Base-by-base conservation (phyloP, 768 basidiomycete genomes). In the Gymnopilus junonius region DNA sequence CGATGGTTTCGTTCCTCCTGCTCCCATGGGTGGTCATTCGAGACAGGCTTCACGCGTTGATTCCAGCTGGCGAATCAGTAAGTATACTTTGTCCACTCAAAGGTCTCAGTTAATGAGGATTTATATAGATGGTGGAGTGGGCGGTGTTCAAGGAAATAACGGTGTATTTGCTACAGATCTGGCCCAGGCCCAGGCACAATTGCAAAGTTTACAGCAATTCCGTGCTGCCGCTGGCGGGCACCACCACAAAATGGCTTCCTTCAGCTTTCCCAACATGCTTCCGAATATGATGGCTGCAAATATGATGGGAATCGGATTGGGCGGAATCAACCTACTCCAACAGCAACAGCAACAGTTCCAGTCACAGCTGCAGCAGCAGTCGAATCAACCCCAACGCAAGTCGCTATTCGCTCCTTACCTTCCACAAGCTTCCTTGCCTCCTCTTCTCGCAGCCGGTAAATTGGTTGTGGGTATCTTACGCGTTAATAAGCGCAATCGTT, bases 351-450 rank as follows among this genome's bases (percentile, higher is more conserved):
- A 93, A 69, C 95, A 93, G 67, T 97, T 97, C 82, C 95, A 95
- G 79, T 91, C 93, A 61, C 96, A 97, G 72, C 83, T 98, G 21
- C 95, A 97, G 72, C 96, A 97, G 72, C 93, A 95, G 76, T 90
- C 90, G 14, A 91, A 78, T 69, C 93, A 95, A 65, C 96, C 95
- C 34, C 95, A 97, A 77, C 91, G 97, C 77, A 99, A 99, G 81
- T 98, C 95, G 46, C 85, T 99, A 39, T 99, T 99, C 74, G 97
- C 97, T 62, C 97, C 97, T 58, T 99, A 99, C 75, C 88, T 99
- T 64, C 97, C 97, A 55, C 96, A 98, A 75, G 97, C 96, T 12
- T 97, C 95, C 46, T 86, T 99, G 39, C 97, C 97, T 25, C 97
- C 97, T 54, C 87, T 99, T 58, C 86, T 99, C 57, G 93, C 94